These are phyloP conservation scores for Camellia oleifera DNA, from an alignment of 179 eudicot genomes.

Conservation along the genomic window DNA sequence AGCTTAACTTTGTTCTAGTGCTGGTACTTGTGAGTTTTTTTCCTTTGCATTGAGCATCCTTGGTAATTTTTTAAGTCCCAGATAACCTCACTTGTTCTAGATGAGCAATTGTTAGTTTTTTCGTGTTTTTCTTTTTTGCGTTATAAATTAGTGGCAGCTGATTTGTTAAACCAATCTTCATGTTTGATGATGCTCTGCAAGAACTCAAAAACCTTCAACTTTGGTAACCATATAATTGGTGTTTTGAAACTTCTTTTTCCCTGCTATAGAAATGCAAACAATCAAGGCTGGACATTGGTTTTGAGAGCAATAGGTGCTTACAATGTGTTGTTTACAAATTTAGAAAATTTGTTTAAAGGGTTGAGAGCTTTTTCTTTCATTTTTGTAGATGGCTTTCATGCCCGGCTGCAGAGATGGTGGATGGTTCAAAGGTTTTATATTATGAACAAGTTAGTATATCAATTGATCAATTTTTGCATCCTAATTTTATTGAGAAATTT, in stretches of 20 bases:
- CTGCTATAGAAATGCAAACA: neutral
- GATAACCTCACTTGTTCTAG: neutral
- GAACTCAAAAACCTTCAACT: neutral
- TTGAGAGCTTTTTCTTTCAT: conserved; percentile 2
- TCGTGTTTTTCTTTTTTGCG: neutral
- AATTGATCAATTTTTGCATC: neutral
- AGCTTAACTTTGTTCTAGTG: neutral
- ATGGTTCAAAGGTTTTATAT: conserved; percentile 87
- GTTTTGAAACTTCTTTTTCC: neutral
- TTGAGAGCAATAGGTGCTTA: neutral
- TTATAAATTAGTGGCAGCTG: neutral
- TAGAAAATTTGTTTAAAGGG: neutral
- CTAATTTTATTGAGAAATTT: conserved; percentile 2
- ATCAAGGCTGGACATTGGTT: neutral
- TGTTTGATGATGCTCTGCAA: neutral
- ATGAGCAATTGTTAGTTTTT: neutral
- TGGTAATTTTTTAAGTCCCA: neutral
- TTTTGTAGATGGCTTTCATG: conserved; percentile 77
- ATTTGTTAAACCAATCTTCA: neutral
- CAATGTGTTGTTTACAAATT: neutral
- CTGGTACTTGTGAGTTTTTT: neutral
- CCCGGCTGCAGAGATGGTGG: conserved; percentile 95
- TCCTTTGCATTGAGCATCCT: neutral
- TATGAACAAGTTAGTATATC: conserved; percentile 61
- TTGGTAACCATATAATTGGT: neutral